A percentile compares a stretch with the other conserved stretches of the same genome.
phyloP scores from a whole-genome alignment of 495 filamentous ascomycete species.

The Podospora anserina region DNA sequence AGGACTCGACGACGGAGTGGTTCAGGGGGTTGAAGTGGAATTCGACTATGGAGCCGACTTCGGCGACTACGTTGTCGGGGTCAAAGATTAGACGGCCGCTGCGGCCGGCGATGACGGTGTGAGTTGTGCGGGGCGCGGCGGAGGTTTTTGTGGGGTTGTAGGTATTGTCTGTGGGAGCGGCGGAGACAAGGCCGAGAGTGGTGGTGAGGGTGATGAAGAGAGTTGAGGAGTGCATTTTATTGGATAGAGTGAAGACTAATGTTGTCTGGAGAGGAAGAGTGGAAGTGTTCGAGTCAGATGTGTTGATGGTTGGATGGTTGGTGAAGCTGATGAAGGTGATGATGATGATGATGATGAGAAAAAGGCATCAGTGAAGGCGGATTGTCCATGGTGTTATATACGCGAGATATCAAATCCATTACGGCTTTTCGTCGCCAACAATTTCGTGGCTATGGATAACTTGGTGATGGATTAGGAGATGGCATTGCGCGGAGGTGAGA shows the following conservation, averaged over 20 bases:
- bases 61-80: constrained; percentile 51
- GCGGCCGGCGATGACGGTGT: constrained; percentile 52
- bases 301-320: constrained; percentile 1
- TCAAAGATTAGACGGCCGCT: constrained; percentile 44
- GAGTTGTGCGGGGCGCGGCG: constrained; percentile 31
- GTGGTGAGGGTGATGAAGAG: constrained; percentile 17
- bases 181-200: constrained; percentile 6
- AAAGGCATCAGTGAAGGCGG: neutral
- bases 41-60: constrained; percentile 50
- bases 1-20: constrained; percentile 56
- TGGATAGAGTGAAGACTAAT: neutral
- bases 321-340: constrained; percentile 13
- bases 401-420: neutral
- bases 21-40: constrained; percentile 58
- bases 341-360: neutral
- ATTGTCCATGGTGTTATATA: neutral
- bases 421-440: neutral
- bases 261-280: neutral
- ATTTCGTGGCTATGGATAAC: neutral
- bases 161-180: constrained; percentile 18
- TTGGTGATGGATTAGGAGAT: neutral
- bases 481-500: neutral
- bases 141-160: constrained; percentile 15
- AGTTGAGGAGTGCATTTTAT: constrained; percentile 22
- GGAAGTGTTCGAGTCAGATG: neutral